Base-by-base conservation (phyloP, 116 monocot genomes). In the Trichopus zeylanicus region DNA sequence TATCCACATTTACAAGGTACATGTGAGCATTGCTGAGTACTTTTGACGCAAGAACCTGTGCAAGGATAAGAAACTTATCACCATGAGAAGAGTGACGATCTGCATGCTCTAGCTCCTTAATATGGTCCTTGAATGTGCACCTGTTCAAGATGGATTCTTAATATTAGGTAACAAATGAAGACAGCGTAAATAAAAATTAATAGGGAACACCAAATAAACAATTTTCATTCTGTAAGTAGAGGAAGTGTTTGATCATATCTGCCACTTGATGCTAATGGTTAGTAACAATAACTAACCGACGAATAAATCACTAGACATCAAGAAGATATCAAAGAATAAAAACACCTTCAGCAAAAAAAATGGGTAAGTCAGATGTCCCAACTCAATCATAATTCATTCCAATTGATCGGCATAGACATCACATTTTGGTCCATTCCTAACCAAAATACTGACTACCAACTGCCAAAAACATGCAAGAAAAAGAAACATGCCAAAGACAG, bases 11-110 rank as follows among this genome's bases (percentile, higher is more conserved):
- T 31, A 92, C 81, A 46, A 98, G 77, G 67, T 57, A 57, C 62
- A 88, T 27, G 62, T 88, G 80, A 9, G 91, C 69, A 65, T 80
- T 78, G 67, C 88, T 88, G 48, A 91, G 80, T 29, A 98, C 70
- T 70, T 85, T 88, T 24, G 87, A 73, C 48, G 92, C 85, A 32
- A 98, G 38, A 52, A 64, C 73, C 32, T 58, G 74, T 29, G 85
- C 78, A 9, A 85, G 59, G 1, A 46, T 2, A 63, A 98, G 74
- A 58, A 75, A 80, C 37, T 63, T 87, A 55, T 97, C 97, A 26
- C 55, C 55, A 16, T 65, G 53, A 4, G 49, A 19, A 57, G 74
- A 63, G 31, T 28, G 39, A 24, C 68, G 53, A 26, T 53, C 63
- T 30, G 60, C 68, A 49, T 39, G 29, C 23, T 70, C 69, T 24